A percentile compares a stretch with the other conserved stretches of the same genome.
phyloP scores from a whole-genome alignment of 257 asterid species.

The Capsicum baccatum region DNA sequence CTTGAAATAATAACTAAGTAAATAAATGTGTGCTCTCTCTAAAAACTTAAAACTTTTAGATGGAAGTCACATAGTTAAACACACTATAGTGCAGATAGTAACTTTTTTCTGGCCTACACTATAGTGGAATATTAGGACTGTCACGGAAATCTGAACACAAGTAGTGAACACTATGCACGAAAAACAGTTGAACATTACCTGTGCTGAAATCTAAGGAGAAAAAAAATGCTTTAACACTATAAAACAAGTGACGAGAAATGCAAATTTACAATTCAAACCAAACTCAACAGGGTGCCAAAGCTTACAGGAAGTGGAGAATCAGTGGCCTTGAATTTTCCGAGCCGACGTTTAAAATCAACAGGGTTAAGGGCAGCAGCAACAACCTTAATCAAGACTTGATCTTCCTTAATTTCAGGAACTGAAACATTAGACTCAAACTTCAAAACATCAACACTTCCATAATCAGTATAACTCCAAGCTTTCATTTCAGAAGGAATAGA shows the following conservation, averaged over 20 bases:
- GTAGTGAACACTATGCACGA: background rate
- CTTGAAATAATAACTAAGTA: too few relatives aligned
- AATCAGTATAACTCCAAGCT: slow-evolving; percentile 81
- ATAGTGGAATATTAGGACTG: background rate
- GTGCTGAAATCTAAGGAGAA: background rate
- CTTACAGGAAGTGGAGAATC: slow-evolving; percentile 95
- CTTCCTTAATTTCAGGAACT: slow-evolving; percentile 69
- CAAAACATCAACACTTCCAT: slow-evolving; percentile 78
- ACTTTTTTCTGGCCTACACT: too few relatives aligned
- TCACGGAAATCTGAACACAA: background rate
- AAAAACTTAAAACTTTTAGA: background rate
- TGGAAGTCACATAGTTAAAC: background rate
- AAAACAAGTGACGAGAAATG: background rate
- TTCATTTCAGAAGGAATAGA: slow-evolving; percentile 73
- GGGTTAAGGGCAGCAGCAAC: slow-evolving; percentile 92
- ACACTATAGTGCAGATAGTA: background rate
- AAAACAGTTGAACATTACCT: background rate
- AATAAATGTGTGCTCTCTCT: too few relatives aligned
- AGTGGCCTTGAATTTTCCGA: slow-evolving; percentile 81
- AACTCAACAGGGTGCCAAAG: background rate
- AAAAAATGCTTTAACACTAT: background rate
- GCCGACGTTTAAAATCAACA: slow-evolving; percentile 78
- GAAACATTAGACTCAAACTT: slow-evolving; percentile 60
- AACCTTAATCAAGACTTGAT: slow-evolving; percentile 83
- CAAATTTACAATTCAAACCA: background rate